These are phyloP conservation scores for Pseudogymnoascus sp. DNA, from an alignment of 2,329 filamentous ascomycete genomes.

Conservation along the genomic window DNA sequence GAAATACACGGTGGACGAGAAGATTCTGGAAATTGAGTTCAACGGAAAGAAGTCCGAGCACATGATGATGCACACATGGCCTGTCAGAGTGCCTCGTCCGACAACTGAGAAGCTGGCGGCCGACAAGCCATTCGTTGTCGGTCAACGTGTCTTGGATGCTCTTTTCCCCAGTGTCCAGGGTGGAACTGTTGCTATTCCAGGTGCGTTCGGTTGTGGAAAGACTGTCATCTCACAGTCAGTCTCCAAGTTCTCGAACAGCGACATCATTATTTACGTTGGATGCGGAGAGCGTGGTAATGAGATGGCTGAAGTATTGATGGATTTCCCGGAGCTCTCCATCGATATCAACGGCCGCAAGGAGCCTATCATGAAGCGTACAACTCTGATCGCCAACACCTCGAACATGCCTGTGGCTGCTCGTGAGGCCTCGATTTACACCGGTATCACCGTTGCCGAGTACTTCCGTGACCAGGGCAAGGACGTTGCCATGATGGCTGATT, in stretches of 20 bases:
- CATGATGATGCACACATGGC: slow-evolving; percentile 99
- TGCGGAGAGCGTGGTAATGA: slow-evolving; percentile 91
- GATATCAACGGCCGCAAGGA: slow-evolving; percentile 90
- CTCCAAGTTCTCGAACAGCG: slow-evolving; percentile 99
- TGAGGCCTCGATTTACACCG: slow-evolving; percentile 98
- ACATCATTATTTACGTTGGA: slow-evolving; percentile 97
- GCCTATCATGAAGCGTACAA: slow-evolving; percentile 99
- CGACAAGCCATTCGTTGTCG: slow-evolving; percentile 86
- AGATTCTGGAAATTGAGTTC: slow-evolving; percentile 93
- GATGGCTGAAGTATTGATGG: slow-evolving; percentile 99
- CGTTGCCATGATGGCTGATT: slow-evolving; percentile 99
- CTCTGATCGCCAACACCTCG: slow-evolving; percentile 96
- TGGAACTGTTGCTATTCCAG: slow-evolving; percentile 94
- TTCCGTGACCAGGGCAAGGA: slow-evolving; percentile 96
- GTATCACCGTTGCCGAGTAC: slow-evolving; percentile 89
- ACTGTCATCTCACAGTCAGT: slow-evolving; percentile 98
- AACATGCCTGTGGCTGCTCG: slow-evolving; percentile 99
- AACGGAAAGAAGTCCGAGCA: slow-evolving; percentile 91
- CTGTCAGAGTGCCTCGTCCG: slow-evolving; percentile 89
- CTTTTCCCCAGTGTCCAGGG: slow-evolving; percentile 95
- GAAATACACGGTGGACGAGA: slow-evolving; percentile 87
- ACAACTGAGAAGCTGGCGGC: slow-evolving; percentile 87
- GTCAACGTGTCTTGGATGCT: slow-evolving; percentile 91
- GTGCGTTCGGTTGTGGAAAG: slow-evolving; percentile 98
- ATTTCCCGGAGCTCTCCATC: slow-evolving; percentile 97